A percentile compares a stretch with the other conserved stretches of the same genome.
Evolutionary conservation across 1,139 yeast genomes (phyloP).

Genomic region (Debaryomyces subglobosus): DNA sequence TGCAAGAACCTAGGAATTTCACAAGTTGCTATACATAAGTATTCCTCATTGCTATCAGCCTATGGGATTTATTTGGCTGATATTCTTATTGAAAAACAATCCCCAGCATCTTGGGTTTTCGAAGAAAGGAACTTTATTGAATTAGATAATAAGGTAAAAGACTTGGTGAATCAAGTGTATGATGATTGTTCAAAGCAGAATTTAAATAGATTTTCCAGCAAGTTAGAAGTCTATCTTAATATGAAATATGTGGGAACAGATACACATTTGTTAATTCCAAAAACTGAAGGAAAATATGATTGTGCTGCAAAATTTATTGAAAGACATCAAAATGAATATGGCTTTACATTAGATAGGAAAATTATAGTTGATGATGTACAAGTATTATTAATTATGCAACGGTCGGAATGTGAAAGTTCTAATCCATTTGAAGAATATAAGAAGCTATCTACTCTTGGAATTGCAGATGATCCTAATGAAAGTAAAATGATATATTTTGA

Average conservation of each 20-base stretch:
- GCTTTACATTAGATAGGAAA: conserved; percentile 29
- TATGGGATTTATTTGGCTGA: conserved; percentile 61
- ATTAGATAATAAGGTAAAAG: conserved; percentile 28
- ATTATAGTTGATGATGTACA: conserved; percentile 73
- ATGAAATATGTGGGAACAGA: conserved; percentile 77
- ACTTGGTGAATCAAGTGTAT: conserved; percentile 17
- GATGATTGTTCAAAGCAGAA: conserved; percentile 22
- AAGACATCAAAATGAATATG: conserved; percentile 25
- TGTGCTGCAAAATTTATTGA: conserved; percentile 18
- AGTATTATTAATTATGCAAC: conserved; percentile 32
- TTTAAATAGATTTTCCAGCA: conserved; percentile 23
- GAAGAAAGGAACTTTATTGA: conserved; percentile 12
- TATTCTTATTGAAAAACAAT: conserved; percentile 58
- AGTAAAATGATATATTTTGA: conserved; percentile 20
- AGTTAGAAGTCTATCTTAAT: conserved; percentile 61
- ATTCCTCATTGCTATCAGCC: conserved; percentile 57
- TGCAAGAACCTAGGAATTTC: conserved; percentile 51
- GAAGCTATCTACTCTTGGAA: not conserved
- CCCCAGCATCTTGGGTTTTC: conserved; percentile 36
- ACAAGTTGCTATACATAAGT: conserved; percentile 51
- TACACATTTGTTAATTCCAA: conserved; percentile 64
- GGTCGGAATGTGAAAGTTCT: conserved; percentile 14
- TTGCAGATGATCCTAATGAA: conserved; percentile 1
- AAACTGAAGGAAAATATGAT: conserved; percentile 13
- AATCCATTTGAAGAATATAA: conserved; percentile 24